Evolutionary conservation across 768 basidiomycete species (phyloP), one percentile per base, ranked within the genome.

Genomic region (Harrya chromipes): DNA sequence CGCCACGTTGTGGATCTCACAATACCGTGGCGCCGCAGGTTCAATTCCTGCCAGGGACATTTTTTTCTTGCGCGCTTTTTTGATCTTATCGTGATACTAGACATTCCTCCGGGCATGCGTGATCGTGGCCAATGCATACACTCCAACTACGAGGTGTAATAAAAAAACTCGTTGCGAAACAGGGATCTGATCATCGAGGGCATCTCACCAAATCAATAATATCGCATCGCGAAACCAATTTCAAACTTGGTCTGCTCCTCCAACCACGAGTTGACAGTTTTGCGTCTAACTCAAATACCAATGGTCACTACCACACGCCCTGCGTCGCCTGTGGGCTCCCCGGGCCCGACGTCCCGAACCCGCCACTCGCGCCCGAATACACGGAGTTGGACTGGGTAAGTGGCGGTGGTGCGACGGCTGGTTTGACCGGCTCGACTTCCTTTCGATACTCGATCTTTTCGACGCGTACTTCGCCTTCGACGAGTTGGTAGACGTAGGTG

Each of bases 401-500:
- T 13, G 62, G 57, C 4, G 57, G 48, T 4, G 49, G 44, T 1
- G 57, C 46, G 6, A 20, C 55, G 5, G 39, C 63, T 4, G 70
- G 68, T 43, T 74, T 69, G 33, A 63, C 59, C 6, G 68, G 59
- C 36, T 77, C 75, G 4, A 67, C 68, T 54, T 87, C 84, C 58
- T 85, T 87, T 51, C 86, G 74, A 73, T 84, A 90, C 66, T 90
- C 88, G 47, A 92, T 85, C 74, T 92, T 92, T 73, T 92, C 90
- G 5, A 92, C 90, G n/a, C 89, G 78, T 3, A 94, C 92, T 67
- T 94, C 93, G 36, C 91, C 90, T 37, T 94, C 92, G 39, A 95
- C 87, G 26, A 95, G 81, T 63, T 94, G 92, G 67, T 95, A 97
- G 4, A 98, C 94, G 62, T 97, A 98, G 3, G 95, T 98, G 23